Evolutionary conservation across 768 basidiomycete genomes (phyloP).

Genomic region (Trichaptum fuscoviolaceum): DNA sequence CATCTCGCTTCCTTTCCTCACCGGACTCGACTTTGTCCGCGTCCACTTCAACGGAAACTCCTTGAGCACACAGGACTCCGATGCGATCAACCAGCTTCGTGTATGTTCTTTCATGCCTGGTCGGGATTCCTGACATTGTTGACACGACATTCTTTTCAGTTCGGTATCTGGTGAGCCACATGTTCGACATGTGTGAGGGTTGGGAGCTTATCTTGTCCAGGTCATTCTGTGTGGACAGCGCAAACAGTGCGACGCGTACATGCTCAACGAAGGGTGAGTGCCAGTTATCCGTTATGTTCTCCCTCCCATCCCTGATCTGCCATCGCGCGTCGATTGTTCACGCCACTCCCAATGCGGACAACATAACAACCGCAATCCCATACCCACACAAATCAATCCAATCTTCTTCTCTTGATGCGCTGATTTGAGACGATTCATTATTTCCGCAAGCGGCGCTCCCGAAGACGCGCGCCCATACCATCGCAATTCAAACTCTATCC

Average conservation of each 20-base stretch:
- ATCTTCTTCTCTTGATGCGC: neutral
- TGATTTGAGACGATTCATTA: neutral
- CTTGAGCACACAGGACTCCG: conserved; percentile 18
- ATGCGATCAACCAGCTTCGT: conserved; percentile 40
- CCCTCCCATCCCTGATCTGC: neutral
- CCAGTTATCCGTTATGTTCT: neutral
- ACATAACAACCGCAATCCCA: neutral
- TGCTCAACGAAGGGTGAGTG: conserved; percentile 45
- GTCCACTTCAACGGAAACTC: conserved; percentile 39
- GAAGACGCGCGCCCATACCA: neutral
- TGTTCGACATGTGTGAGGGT: neutral
- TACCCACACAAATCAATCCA: neutral
- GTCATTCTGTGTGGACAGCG: conserved; percentile 53
- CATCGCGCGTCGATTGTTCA: neutral
- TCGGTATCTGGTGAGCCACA: conserved; percentile 60
- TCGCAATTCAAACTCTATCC: neutral
- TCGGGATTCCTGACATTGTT: conserved; percentile 2
- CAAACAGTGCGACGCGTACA: conserved; percentile 35
- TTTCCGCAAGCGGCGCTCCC: neutral
- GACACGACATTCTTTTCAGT: conserved; percentile 31
- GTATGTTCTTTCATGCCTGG: conserved; percentile 35
- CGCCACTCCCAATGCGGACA: neutral
- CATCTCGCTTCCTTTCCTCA: conserved; percentile 65
- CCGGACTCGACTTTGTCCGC: conserved; percentile 62
- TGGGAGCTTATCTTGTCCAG: conserved; percentile 28